These are phyloP conservation scores for Parsonsia alboflavescens DNA, from an alignment of 257 asterid genomes.

Conservation along the genomic window DNA sequence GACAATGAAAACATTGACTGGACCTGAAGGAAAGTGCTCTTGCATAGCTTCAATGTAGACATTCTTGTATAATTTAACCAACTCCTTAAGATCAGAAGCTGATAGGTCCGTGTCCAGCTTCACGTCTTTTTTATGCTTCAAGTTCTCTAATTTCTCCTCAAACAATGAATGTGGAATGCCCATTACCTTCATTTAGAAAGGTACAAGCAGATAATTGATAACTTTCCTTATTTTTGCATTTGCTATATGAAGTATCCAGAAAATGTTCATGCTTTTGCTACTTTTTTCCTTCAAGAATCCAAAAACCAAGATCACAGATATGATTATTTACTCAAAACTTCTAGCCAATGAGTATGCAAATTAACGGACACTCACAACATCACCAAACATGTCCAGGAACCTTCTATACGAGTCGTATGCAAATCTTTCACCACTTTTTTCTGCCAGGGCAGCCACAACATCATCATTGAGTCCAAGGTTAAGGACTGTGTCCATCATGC, in stretches of 20 bases:
- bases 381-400: conserved; percentile 93
- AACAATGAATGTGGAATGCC: conserved; percentile 79
- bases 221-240: background rate
- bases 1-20: background rate
- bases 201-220: background rate
- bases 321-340: too few relatives aligned
- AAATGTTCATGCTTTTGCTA: background rate
- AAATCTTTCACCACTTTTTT: conserved; percentile 87
- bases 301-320: background rate
- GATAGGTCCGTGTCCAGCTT: conserved; percentile 78
- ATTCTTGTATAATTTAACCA: conserved; percentile 78
- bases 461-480: conserved; percentile 89
- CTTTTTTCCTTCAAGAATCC: background rate
- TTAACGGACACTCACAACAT: conserved; percentile 54
- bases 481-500: conserved; percentile 98
- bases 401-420: conserved; percentile 90
- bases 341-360: background rate
- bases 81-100: conserved; percentile 73
- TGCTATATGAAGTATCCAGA: background rate
- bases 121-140: conserved; percentile 52
- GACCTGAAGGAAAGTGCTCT: conserved; percentile 88
- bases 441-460: conserved; percentile 78
- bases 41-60: conserved; percentile 73
- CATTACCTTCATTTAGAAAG: conserved; percentile 55
- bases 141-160: conserved; percentile 65